Evolutionary conservation across 805 yeast genomes (phyloP), one percentile per base, ranked within the genome.

Genomic region (Jamesozyma lodderae): DNA sequence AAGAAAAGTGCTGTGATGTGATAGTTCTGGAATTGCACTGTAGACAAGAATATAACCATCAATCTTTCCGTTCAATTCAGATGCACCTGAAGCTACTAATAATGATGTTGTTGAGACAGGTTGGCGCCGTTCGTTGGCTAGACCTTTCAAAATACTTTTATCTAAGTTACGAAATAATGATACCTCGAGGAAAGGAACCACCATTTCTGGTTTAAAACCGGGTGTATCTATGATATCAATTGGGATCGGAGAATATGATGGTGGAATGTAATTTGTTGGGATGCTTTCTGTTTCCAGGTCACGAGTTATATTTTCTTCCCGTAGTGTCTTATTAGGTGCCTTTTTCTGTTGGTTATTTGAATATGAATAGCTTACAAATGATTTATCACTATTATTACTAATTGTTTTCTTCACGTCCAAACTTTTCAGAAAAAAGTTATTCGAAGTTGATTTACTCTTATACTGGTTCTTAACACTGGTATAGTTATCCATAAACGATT

Each of bases 181-280:
- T 2, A 79, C 78, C 48, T 82, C 92, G 31, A 83, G 57, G 51
- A 82, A 83, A 1, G 92, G 94, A 8, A 83, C 82, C 23, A 79
- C 70, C 47, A 73, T 75, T 37, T 74, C 74, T 4, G 79, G 72
- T 33, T 75, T 72, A 55, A 78, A 80, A 2, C 81, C 76, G 0
- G 88, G 86, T 0, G 90, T 79, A 49, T 83, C 94, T 1, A 82
- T 73, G 23, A 82, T 62, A 52, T 83, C 94, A 4, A 79, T 62
- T 22, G 76, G 57, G 9, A 81, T 73, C 1, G 87, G 84, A 0
- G 81, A 63, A 11, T 72, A 64, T 3, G 60, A 55, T 0, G 84
- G 84, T 0, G 75, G 73, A 2, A 49, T 40, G 46, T 71, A 69
- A 29, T 53, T 55, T 14, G 15, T 37, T 4, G 59, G 59, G 1